A percentile compares a stretch with the other conserved stretches of the same genome.
phyloP scores from a whole-genome alignment of 2,329 filamentous ascomycete species.

The Diaporthe vaccinii region DNA sequence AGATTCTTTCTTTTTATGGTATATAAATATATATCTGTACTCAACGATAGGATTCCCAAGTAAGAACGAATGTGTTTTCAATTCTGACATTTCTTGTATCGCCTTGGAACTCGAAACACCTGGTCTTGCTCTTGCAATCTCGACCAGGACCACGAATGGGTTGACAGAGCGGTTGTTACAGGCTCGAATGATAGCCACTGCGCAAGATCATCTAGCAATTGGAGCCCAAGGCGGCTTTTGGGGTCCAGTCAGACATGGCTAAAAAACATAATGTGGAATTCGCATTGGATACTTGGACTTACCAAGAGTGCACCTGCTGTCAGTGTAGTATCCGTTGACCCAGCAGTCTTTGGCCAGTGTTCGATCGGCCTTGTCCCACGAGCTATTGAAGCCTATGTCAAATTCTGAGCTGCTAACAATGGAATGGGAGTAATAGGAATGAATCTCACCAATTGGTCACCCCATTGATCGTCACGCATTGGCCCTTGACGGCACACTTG shows the following conservation, averaged over 20 bases:
- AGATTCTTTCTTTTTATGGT: no score
- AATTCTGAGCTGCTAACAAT: neutral
- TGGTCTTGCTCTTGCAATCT: no score
- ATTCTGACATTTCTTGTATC: no score
- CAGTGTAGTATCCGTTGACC: slow-evolving; percentile 11
- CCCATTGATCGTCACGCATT: neutral
- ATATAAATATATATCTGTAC: no score
- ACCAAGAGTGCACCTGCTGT: slow-evolving; percentile 10
- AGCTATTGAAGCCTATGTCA: neutral
- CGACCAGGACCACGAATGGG: no score
- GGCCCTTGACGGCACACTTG: neutral
- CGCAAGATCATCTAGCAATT: neutral
- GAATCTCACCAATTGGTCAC: neutral
- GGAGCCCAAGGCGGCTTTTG: neutral
- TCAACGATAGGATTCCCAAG: no score
- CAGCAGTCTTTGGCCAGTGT: slow-evolving; percentile 6
- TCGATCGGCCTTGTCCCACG: slow-evolving; percentile 17
- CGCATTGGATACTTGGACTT: neutral
- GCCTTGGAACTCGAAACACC: no score
- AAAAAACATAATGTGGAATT: fast-evolving
- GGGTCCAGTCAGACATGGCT: neutral
- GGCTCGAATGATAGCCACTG: neutral
- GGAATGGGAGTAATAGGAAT: neutral
- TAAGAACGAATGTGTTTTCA: no score
- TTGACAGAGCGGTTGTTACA: fast-evolving